A percentile compares a stretch with the other conserved stretches of the same genome.
phyloP scores from a whole-genome alignment of 768 basidiomycete genomes.

The Phaeotremella fagi region DNA sequence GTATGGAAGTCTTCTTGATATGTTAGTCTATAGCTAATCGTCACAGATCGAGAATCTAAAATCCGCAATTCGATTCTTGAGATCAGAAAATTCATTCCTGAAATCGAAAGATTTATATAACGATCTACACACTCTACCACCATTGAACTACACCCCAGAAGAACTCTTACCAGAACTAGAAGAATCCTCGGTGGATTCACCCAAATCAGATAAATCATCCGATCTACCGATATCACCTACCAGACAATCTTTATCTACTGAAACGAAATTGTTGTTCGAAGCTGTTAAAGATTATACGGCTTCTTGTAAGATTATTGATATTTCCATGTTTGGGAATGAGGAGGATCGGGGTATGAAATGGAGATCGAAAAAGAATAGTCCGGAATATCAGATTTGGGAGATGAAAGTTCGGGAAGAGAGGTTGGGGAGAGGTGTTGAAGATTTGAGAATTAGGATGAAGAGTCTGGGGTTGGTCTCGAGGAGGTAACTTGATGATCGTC shows the following conservation, averaged over 20 bases:
- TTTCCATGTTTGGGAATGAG: conserved; percentile 60
- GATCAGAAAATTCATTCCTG: conserved; percentile 87
- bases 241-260: conserved; percentile 61
- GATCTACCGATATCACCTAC: conserved; percentile 13
- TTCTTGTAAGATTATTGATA: conserved; percentile 76
- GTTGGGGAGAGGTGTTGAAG: conserved; percentile 64
- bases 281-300: conserved; percentile 83
- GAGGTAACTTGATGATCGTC: not conserved
- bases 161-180: conserved; percentile 36
- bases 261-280: conserved; percentile 80
- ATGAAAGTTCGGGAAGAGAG: conserved; percentile 70
- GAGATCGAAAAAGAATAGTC: conserved; percentile 74
- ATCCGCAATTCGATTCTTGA: conserved; percentile 84
- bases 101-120: conserved; percentile 84
- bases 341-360: conserved; percentile 58
- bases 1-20: conserved; percentile 49
- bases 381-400: conserved; percentile 74
- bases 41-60: conserved; percentile 83
- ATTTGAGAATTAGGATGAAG: conserved; percentile 49
- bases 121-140: conserved; percentile 70
- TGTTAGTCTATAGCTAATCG: not conserved
- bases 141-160: conserved; percentile 52
- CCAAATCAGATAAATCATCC: conserved; percentile 51
- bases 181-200: conserved; percentile 65
- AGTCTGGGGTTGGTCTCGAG: not conserved